Percentiles rank a stretch among this genome's conserved stretches.
These are phyloP conservation scores for Fusarium solani-melongenae DNA, from an alignment of 2,329 filamentous ascomycete genomes.

Conservation along the genomic window DNA sequence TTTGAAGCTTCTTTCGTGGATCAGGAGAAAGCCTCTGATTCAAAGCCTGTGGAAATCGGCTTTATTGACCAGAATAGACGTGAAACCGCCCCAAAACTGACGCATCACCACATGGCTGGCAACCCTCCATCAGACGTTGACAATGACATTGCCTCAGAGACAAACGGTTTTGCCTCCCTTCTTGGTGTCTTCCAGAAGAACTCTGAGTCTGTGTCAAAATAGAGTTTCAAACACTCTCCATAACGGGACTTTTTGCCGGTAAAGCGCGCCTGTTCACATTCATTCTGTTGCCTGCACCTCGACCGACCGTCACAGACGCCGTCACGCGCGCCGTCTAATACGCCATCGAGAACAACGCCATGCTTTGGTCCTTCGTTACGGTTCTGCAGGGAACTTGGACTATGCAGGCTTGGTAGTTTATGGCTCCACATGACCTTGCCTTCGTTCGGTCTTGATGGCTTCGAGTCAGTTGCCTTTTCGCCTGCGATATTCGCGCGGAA, in stretches of 20 bases:
- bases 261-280: conserved; percentile 20
- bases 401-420: neutral
- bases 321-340: conserved; percentile 26
- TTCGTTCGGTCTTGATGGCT: conserved; percentile 9
- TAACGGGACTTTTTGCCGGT: neutral
- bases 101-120: neutral
- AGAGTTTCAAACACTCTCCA: conserved; percentile 28
- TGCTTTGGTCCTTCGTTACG: conserved; percentile 7
- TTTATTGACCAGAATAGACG: conserved; percentile 24
- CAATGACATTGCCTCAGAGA: conserved; percentile 17
- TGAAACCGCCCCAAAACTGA: neutral
- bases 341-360: conserved; percentile 11
- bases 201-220: neutral
- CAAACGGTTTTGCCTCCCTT: conserved; percentile 7
- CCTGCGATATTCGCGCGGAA: neutral
- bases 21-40: conserved; percentile 27
- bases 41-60: conserved; percentile 22
- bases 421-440: conserved; percentile 24
- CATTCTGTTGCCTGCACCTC: conserved; percentile 27
- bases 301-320: conserved; percentile 25
- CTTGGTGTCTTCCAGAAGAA: conserved; percentile 22
- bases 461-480: conserved; percentile 24
- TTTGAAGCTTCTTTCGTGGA: conserved; percentile 24
- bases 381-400: neutral
- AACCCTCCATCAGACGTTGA: conserved; percentile 5